These are phyloP conservation scores for Magnolia officinalis DNA, from an alignment of 164 flowering plant genomes.

Conservation along the genomic window DNA sequence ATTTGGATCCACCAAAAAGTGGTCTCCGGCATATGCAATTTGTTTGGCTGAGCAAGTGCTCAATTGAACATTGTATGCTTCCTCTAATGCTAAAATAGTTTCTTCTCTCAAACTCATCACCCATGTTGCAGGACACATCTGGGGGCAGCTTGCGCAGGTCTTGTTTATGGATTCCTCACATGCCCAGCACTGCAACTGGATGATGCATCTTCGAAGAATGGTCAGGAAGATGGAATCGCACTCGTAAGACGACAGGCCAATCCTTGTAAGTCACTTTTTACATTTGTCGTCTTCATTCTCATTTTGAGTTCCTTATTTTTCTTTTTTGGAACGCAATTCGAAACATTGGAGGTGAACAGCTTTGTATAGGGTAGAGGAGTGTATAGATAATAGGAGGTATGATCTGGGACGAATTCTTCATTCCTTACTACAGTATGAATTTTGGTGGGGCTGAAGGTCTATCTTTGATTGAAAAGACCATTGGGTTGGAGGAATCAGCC, in stretches of 20 bases:
- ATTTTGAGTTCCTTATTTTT: slow-evolving; percentile 36
- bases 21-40: too few species aligned
- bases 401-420: background rate
- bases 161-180: slow-evolving; percentile 50
- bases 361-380: slow-evolving; percentile 8
- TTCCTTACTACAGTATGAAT: background rate
- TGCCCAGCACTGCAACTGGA: slow-evolving; percentile 46
- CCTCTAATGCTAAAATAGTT: background rate
- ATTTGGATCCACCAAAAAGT: background rate
- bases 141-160: slow-evolving; percentile 51
- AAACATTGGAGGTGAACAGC: slow-evolving; percentile 10
- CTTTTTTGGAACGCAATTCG: slow-evolving; percentile 42
- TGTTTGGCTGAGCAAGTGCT: too few species aligned
- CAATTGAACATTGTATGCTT: too few species aligned
- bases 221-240: slow-evolving; percentile 48
- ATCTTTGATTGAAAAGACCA: background rate
- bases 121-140: slow-evolving; percentile 50
- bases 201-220: slow-evolving; percentile 38
- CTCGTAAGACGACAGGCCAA: slow-evolving; percentile 34
- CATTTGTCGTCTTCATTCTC: slow-evolving; percentile 36
- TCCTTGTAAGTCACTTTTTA: slow-evolving; percentile 47
- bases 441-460: background rate
- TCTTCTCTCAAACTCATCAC: background rate
- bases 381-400: background rate
- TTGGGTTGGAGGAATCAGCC: background rate